phyloP scores from a whole-genome alignment of 345 rosid genomes.

The Hibiscus tridactylites region DNA sequence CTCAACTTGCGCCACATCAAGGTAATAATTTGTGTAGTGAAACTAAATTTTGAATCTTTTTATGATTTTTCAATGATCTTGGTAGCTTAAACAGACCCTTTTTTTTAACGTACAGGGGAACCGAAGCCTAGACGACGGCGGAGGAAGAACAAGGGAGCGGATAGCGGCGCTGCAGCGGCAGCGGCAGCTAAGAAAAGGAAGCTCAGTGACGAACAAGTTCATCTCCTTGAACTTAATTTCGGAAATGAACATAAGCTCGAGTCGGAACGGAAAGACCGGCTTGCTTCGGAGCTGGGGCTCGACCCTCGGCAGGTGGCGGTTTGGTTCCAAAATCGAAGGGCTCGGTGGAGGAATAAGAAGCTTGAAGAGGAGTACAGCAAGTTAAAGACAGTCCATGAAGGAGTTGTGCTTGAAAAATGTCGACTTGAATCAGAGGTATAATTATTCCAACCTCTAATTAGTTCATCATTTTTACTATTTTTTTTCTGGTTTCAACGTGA shows the following conservation, averaged over 20 bases:
- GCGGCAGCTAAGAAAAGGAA: conserved; percentile 53
- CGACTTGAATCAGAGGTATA: conserved; percentile 73
- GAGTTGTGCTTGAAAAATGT: conserved; percentile 45
- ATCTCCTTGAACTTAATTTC: conserved; percentile 57
- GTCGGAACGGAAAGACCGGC: conserved; percentile 69
- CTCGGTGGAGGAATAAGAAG: conserved; percentile 88
- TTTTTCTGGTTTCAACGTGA: not conserved
- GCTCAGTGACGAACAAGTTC: conserved; percentile 57
- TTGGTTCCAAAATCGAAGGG: conserved; percentile 96
- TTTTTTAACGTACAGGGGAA: conserved; percentile 22
- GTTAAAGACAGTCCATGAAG: conserved; percentile 45
- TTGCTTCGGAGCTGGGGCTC: conserved; percentile 75
- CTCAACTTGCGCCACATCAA: conserved; percentile 43
- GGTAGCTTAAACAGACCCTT: not conserved
- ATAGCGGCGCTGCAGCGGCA: conserved; percentile 5
- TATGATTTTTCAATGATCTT: not conserved
- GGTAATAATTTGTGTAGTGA: conserved; percentile 29
- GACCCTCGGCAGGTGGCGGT: conserved; percentile 95
- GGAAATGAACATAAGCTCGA: conserved; percentile 77
- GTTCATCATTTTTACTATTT: not conserved
- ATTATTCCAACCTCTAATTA: not conserved
- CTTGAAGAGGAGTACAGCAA: conserved; percentile 73
- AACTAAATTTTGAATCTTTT: not conserved
- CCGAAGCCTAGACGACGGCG: conserved; percentile 48
- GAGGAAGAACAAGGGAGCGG: conserved; percentile 49